Evolutionary conservation across 768 basidiomycete species (phyloP).

Genomic region (Astraeus odoratus): DNA sequence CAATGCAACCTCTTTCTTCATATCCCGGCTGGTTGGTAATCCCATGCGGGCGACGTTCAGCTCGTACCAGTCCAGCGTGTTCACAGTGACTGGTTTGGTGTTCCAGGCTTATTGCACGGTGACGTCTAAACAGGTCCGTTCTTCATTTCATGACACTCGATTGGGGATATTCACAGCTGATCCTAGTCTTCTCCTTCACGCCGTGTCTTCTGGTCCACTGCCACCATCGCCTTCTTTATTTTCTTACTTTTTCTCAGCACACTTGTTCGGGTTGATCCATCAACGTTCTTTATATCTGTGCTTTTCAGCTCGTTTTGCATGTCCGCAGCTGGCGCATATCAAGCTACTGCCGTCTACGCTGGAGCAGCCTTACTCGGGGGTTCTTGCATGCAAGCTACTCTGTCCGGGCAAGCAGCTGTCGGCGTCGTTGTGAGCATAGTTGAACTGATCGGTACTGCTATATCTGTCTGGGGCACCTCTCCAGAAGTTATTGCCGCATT

Average conservation of each 20-base stretch:
- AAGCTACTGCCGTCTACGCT: slow-evolving; percentile 72
- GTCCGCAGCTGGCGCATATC: slow-evolving; percentile 60
- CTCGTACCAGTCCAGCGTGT: slow-evolving; percentile 58
- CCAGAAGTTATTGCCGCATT: slow-evolving; percentile 18
- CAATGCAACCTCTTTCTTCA: slow-evolving; percentile 78
- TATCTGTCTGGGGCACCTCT: slow-evolving; percentile 46
- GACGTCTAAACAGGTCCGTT: slow-evolving; percentile 58
- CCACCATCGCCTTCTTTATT: slow-evolving; percentile 46
- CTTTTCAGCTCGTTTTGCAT: slow-evolving; percentile 54
- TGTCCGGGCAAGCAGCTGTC: slow-evolving; percentile 83
- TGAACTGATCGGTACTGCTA: slow-evolving; percentile 59
- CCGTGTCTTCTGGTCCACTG: slow-evolving; percentile 46
- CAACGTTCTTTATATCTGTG: slow-evolving; percentile 58
- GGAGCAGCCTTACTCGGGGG: slow-evolving; percentile 80
- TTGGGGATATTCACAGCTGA: background rate
- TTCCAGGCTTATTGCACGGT: slow-evolving; percentile 71
- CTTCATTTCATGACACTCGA: background rate
- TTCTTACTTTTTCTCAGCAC: slow-evolving; percentile 62
- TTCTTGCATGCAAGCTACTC: slow-evolving; percentile 60
- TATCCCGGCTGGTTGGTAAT: slow-evolving; percentile 60
- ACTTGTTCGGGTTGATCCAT: slow-evolving; percentile 45
- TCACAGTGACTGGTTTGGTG: slow-evolving; percentile 58
- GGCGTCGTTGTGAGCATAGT: slow-evolving; percentile 76
- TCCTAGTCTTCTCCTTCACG: slow-evolving; percentile 55
- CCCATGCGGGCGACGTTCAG: slow-evolving; percentile 50